A percentile compares a stretch with the other conserved stretches of the same genome.
phyloP scores from a whole-genome alignment of 148 eudicot genomes.

The Camellia sinensis region DNA sequence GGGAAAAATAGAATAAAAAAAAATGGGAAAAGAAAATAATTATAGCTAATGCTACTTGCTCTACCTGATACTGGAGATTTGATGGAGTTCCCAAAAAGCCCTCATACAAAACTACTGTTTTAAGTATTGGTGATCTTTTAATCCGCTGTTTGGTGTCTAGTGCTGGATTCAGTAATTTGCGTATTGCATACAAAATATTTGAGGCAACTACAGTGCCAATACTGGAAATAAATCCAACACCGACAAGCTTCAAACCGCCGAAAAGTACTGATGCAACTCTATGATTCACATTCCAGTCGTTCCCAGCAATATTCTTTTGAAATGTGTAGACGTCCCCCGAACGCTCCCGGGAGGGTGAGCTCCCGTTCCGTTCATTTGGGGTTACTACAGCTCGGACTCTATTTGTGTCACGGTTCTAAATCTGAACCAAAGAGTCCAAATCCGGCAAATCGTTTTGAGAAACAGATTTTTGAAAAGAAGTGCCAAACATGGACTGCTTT shows the following conservation, averaged over 20 bases:
- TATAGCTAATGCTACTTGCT: neutral
- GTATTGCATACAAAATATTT: conserved; percentile 46
- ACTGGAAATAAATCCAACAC: conserved; percentile 90
- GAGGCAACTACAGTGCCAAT: conserved; percentile 93
- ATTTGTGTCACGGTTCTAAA: too few relatives aligned
- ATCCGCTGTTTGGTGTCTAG: neutral
- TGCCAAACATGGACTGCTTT: too few relatives aligned
- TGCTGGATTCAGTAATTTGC: too few relatives aligned
- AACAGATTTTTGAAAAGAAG: too few relatives aligned
- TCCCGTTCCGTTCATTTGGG: too few relatives aligned
- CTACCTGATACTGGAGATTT: conserved; percentile 92
- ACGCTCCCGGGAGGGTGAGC: too few relatives aligned
- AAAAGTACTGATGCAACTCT: conserved; percentile 87
- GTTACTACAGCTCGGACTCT: too few relatives aligned
- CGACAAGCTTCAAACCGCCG: conserved; percentile 18
- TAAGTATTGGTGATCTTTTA: conserved; percentile 77
- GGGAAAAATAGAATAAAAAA: too few relatives aligned
- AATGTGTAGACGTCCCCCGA: too few relatives aligned
- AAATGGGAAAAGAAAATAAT: too few relatives aligned
- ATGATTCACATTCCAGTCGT: conserved; percentile 73
- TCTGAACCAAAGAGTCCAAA: too few relatives aligned
- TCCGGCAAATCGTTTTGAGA: too few relatives aligned
- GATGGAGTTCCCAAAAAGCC: conserved; percentile 89
- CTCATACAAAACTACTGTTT: conserved; percentile 74
- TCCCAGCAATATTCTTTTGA: conserved; percentile 81